Evolutionary conservation across 169 alveolate genomes (phyloP), one percentile per base, ranked within the genome.

Genomic region (Theileria luwenshuni): DNA sequence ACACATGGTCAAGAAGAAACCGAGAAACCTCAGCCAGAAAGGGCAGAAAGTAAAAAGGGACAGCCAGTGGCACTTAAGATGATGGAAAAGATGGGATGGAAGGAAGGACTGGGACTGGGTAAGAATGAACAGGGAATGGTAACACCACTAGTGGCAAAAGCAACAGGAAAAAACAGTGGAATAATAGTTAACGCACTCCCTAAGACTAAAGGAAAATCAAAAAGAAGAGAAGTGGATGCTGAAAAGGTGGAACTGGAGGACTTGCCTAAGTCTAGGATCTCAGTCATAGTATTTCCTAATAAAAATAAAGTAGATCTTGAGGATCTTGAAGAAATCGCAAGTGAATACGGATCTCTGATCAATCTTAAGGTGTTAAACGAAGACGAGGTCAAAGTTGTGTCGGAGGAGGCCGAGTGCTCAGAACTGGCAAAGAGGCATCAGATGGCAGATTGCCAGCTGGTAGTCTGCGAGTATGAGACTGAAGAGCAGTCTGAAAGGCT

Each of bases 71-170:
- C 95, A 8, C 74, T 93, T 43, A 81, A 93, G 41, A 83, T 91
- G 91, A 90, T 93, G 95, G 95, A 91, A 80, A 93, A 93, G 73
- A 86, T 93, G 93, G 96, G 96, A 13, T 93, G 96, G 96, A 91
- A 91, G 71, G 92, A 88, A 64, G 96, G 96, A 8, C 93, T 88
- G 61, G 96, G 96, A 1, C 72, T 93, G 71, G 96, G 96, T 27
- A 86, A 83, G 62, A 81, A 91, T 51, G 92, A 85, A 33, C 96
- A 93, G 70, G 96, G 96, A 6, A 93, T 93, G 25, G 86, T 83
- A 13, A 92, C 95, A 6, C 94, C 95, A 23, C 83, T 93, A 43
- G 91, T 93, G 21, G 93, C 93, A 33, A 83, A 90, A 42, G 87
- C 86, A 68, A 80, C 83, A 10, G 94, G 89, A 61, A 91, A 87